Conservation (phyloP, 2,329 filamentous ascomycete species). For the Alternaria brassicae region DNA sequence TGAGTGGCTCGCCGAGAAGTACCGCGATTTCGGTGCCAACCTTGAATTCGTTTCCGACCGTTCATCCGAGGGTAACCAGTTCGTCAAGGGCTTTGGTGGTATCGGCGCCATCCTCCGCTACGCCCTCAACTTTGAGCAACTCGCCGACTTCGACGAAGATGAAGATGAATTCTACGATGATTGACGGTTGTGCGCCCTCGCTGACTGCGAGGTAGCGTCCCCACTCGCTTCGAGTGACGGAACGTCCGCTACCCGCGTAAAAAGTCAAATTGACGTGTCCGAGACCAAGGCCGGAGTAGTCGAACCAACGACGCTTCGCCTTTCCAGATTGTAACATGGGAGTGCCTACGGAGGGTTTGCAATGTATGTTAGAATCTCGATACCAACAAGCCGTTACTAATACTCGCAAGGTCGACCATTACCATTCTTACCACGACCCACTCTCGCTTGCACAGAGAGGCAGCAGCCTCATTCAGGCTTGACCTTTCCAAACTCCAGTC, state of each 20-base stretch:
- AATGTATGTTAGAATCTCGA: conserved; percentile 31
- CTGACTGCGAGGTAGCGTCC: conserved; percentile 82
- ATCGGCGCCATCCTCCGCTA: conserved; percentile 97
- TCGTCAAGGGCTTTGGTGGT: conserved; percentile 99
- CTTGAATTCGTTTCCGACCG: conserved; percentile 98
- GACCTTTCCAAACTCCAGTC: conserved; percentile 23
- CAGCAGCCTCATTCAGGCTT: conserved; percentile 29
- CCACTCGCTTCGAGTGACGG: conserved; percentile 63
- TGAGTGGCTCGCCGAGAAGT: conserved; percentile 99
- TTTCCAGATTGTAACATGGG: conserved; percentile 52
- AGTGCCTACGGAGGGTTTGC: conserved; percentile 47
- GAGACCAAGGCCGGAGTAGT: conserved; percentile 38
- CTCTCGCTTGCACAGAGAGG: conserved; percentile 48
- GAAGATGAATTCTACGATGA: conserved; percentile 92
- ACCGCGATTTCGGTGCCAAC: conserved; percentile 95
- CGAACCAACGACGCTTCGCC: conserved; percentile 45
- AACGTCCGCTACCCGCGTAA: conserved; percentile 59
- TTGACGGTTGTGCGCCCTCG: conserved; percentile 92
- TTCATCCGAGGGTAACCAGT: conserved; percentile 98
- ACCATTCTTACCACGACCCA: conserved; percentile 49
- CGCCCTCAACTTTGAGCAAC: conserved; percentile 99
- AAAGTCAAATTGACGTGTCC: conserved; percentile 45
- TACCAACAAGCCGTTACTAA: conserved; percentile 10
- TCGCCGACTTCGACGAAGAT: conserved; percentile 80
- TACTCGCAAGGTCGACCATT: conserved; percentile 38